phyloP scores from a whole-genome alignment of 1,139 yeast genomes.

The Oligophagozyma castellii region DNA sequence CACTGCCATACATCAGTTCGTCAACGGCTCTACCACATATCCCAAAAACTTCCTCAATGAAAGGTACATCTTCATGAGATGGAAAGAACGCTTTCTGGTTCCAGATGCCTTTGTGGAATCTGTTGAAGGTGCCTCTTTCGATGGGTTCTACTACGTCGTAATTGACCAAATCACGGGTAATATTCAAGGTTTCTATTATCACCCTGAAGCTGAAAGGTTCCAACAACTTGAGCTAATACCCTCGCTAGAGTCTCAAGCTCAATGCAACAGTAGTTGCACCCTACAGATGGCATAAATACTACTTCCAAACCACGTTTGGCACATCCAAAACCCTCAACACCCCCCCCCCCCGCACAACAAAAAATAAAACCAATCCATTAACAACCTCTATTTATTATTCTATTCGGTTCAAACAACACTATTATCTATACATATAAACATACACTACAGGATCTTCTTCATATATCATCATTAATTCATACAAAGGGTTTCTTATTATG shows the following conservation, averaged over 20 bases:
- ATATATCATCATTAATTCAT: too few species aligned
- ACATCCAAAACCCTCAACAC: too few species aligned
- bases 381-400: too few species aligned
- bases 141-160: constrained; percentile 82
- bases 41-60: constrained; percentile 27
- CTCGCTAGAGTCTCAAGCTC: constrained; percentile 22
- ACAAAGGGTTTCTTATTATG: too few species aligned
- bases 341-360: too few species aligned
- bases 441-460: too few species aligned
- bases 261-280: constrained; percentile 9
- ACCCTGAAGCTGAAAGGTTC: constrained; percentile 60
- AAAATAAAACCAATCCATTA: too few species aligned
- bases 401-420: too few species aligned
- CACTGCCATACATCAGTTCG: not conserved
- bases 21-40: constrained; percentile 2
- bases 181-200: constrained; percentile 71
- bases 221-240: constrained; percentile 50
- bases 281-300: constrained; percentile 14
- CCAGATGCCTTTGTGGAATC: constrained; percentile 60
- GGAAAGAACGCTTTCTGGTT: constrained; percentile 82
- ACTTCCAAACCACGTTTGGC: too few species aligned
- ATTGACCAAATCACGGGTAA: constrained; percentile 66
- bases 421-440: too few species aligned
- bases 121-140: constrained; percentile 74
- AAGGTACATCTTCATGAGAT: constrained; percentile 68